Evolutionary conservation across 768 basidiomycete genomes (phyloP), one percentile per base, ranked within the genome.

Genomic region (Lactifluus hygrophoroides): DNA sequence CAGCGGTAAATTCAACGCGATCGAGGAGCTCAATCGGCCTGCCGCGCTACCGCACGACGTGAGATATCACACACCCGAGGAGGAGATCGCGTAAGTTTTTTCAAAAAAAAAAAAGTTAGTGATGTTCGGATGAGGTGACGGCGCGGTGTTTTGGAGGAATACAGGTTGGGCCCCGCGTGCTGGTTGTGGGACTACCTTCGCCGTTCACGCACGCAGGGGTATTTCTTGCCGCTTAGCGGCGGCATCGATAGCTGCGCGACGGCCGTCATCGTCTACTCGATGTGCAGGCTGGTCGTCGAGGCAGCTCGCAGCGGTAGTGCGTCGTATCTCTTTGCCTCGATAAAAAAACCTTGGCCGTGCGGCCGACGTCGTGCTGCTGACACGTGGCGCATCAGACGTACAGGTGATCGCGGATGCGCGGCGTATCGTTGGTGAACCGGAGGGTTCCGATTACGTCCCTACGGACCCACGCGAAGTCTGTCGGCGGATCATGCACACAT

Each of bases 181-280:
- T 99, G 96, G 96, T 77, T 99, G n/a, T 99, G 96, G 96, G 96
- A 99, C 69, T 99, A 98, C 68, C 82, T 99, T 30, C 81, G 96
- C 37, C 84, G 96, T 44, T 98, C 95, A 5, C 78, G 90, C 9
- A 92, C 88, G 0, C 90, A 93, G 63, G 96, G 96, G 3, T 98
- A 94, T 73, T 98, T 98, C 67, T 73, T 98, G 21, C 95, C 96
- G 0, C 77, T 99, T 14, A 94, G 91, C 56, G 95, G 96, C 9
- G 96, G 96, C 16, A 92, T 99, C 56, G 96, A 99, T 70, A 94
- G 91, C 65, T 99, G 96, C 67, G 93, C 96, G 2, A 99, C 96
- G 2, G 88, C 96, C 1, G 83, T 90, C 45, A 98, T 99, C 63
- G 90, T 96, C 1, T 90, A 84, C 68, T 97, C 94, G 0, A 99